Conservation (phyloP, 129 eudicot species). For the Calendula officinalis region DNA sequence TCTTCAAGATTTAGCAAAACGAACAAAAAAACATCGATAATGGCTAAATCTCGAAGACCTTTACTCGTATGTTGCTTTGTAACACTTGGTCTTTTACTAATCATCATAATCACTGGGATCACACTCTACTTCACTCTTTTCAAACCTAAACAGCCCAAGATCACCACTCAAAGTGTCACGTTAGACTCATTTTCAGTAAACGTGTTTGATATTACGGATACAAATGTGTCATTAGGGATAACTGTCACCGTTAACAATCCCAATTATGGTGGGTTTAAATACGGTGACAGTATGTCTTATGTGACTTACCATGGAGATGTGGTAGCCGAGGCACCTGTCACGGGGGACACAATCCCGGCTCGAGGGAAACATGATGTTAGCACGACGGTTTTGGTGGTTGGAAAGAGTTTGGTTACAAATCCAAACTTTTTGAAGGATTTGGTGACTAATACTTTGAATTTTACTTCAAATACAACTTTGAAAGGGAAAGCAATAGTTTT, state of each 20-base stretch:
- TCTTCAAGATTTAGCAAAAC: background rate
- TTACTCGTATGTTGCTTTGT: slow-evolving; percentile 41
- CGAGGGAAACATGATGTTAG: slow-evolving; percentile 39
- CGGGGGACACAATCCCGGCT: slow-evolving; percentile 53
- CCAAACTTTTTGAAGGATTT: slow-evolving; percentile 36
- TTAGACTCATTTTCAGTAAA: slow-evolving; percentile 26
- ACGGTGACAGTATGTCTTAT: slow-evolving; percentile 35
- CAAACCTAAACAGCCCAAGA: slow-evolving; percentile 65
- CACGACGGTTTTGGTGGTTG: slow-evolving; percentile 35
- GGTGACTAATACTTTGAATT: slow-evolving; percentile 31
- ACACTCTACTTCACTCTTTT: slow-evolving; percentile 52
- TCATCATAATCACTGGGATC: slow-evolving; percentile 20
- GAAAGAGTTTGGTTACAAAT: slow-evolving; percentile 35
- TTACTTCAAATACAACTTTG: slow-evolving; percentile 50
- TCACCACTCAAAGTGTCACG: slow-evolving; percentile 46
- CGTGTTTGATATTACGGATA: slow-evolving; percentile 10
- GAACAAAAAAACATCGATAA: slow-evolving; percentile 3
- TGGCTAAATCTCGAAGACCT: slow-evolving; percentile 25
- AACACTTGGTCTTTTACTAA: slow-evolving; percentile 31
- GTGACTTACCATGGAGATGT: slow-evolving; percentile 42
- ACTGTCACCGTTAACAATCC: slow-evolving; percentile 41
- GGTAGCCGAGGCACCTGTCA: slow-evolving; percentile 48
- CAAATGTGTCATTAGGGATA: slow-evolving; percentile 50
- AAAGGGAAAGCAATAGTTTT: slow-evolving; percentile 54
- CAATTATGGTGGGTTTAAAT: slow-evolving; percentile 68